A percentile compares a stretch with the other conserved stretches of the same genome.
phyloP scores from a whole-genome alignment of 805 yeast species.

The Kuraishia piskuri region DNA sequence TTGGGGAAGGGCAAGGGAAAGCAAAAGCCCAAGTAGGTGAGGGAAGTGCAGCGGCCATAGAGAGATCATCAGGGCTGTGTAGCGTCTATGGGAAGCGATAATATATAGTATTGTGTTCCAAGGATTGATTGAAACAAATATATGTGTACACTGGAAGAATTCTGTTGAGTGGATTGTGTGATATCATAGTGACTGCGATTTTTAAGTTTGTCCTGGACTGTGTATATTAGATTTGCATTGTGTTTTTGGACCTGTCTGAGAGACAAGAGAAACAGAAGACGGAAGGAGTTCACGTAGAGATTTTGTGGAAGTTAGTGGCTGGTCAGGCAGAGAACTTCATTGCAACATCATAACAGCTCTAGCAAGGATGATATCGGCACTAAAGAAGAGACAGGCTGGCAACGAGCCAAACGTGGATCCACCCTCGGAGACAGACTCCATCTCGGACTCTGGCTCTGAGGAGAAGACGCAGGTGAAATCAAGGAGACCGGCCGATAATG shows the following conservation, averaged over 20 bases:
- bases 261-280: background rate
- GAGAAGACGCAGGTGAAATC: conserved; percentile 32
- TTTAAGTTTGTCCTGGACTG: background rate
- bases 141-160: too few relatives aligned
- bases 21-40: too few relatives aligned
- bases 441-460: conserved; percentile 33
- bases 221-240: background rate
- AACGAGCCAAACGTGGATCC: conserved; percentile 10
- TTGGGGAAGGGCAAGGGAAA: background rate
- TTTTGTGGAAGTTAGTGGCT: too few relatives aligned
- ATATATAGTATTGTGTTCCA: too few relatives aligned
- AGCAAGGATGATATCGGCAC: conserved; percentile 1
- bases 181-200: too few relatives aligned
- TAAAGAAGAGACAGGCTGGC: conserved; percentile 9
- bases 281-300: too few relatives aligned
- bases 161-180: too few relatives aligned
- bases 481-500: conserved; percentile 57
- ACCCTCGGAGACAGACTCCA: conserved; percentile 29
- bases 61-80: background rate
- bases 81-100: too few relatives aligned
- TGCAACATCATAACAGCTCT: background rate
- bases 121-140: too few relatives aligned
- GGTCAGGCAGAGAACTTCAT: background rate
- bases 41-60: background rate
- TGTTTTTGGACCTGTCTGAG: background rate